phyloP scores from a whole-genome alignment of 2,329 filamentous ascomycete genomes.

The Leptodontidium sp. region DNA sequence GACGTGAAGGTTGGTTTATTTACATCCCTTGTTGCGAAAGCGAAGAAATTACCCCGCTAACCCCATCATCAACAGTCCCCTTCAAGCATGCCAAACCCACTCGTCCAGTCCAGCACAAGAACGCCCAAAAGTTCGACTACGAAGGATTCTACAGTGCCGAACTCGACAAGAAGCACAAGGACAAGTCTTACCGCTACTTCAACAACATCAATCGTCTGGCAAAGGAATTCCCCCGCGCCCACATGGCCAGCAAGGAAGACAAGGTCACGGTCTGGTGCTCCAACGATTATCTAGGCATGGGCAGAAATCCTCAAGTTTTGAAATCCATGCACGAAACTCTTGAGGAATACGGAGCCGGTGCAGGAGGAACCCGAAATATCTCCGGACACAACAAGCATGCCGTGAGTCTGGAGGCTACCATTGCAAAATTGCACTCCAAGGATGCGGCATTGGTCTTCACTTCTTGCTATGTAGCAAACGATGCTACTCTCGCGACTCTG shows the following conservation, averaged over 20 bases:
- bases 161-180: constrained; percentile 98
- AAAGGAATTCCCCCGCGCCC: constrained; percentile 93
- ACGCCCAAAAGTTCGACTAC: constrained; percentile 80
- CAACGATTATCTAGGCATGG: constrained; percentile 99
- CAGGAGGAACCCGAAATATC: constrained; percentile 95
- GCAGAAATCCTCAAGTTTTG: constrained; percentile 85
- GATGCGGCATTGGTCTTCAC: constrained; percentile 94
- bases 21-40: neutral
- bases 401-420: constrained; percentile 79
- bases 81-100: constrained; percentile 38
- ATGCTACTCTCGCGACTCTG: constrained; percentile 94
- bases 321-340: constrained; percentile 94
- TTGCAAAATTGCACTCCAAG: constrained; percentile 90
- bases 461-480: constrained; percentile 98
- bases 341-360: constrained; percentile 93
- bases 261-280: constrained; percentile 98
- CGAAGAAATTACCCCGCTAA: constrained; percentile 34
- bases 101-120: constrained; percentile 33
- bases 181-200: constrained; percentile 99
- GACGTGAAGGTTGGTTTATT: constrained; percentile 58
- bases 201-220: constrained; percentile 99
- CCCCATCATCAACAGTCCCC: constrained; percentile 35
- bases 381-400: constrained; percentile 98
- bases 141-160: constrained; percentile 87
- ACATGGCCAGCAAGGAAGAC: constrained; percentile 84